Percentiles rank a stretch among this genome's conserved stretches.
These are phyloP conservation scores for Herpotrichia juniperi DNA, from an alignment of 2,329 filamentous ascomycete species.

Conservation along the genomic window DNA sequence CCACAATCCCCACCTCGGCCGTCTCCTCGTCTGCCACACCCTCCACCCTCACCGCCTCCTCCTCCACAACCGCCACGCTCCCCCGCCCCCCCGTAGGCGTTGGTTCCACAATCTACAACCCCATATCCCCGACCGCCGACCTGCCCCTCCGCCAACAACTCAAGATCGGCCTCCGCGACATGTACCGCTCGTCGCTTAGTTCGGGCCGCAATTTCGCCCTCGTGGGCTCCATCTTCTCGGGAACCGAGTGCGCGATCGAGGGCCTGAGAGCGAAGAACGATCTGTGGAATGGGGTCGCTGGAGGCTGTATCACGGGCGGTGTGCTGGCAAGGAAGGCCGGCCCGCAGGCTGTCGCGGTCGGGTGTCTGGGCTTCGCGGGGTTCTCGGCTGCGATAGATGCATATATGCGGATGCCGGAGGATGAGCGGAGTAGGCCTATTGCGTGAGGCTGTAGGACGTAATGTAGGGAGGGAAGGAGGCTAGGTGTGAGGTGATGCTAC, in stretches of 20 bases:
- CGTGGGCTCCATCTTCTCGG: conserved; percentile 87
- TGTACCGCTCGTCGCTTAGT: conserved; percentile 82
- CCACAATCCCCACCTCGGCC: conserved; percentile 9
- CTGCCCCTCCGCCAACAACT: conserved; percentile 87
- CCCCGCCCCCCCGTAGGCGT: conserved; percentile 37
- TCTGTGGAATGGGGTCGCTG: conserved; percentile 81
- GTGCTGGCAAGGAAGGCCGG: conserved; percentile 86
- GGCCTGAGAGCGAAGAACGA: conserved; percentile 93
- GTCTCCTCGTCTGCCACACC: conserved; percentile 4
- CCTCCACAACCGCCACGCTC: conserved; percentile 71
- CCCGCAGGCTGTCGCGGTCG: conserved; percentile 84
- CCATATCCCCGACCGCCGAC: conserved; percentile 57
- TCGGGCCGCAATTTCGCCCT: conserved; percentile 93
- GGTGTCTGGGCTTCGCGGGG: conserved; percentile 91
- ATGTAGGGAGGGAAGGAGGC: too few relatives aligned
- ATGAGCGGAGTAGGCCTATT: conserved; percentile 48
- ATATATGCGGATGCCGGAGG: conserved; percentile 68
- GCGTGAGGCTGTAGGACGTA: conserved; percentile 28
- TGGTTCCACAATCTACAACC: conserved; percentile 55
- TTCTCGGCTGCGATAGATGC: conserved; percentile 92
- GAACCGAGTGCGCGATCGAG: conserved; percentile 96
- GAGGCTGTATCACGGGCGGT: conserved; percentile 90
- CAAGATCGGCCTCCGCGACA: conserved; percentile 86
- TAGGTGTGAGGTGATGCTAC: too few relatives aligned
- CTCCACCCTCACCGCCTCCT: conserved; percentile 67